phyloP scores from a whole-genome alignment of 2,329 filamentous ascomycete species.

The Sporothrix globosa region DNA sequence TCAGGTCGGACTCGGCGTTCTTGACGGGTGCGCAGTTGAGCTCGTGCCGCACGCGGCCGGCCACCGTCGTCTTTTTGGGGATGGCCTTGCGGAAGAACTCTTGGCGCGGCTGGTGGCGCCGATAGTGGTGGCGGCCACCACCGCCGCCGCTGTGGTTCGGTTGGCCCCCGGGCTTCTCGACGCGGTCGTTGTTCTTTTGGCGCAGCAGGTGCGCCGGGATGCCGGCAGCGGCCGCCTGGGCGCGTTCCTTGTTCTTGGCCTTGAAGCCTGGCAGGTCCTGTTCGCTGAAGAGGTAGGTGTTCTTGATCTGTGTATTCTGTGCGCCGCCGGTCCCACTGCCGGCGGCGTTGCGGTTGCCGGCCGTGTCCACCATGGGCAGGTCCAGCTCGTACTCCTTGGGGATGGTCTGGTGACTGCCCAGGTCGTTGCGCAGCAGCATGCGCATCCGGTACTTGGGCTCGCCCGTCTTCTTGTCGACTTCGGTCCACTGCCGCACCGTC shows the following conservation, averaged over 20 bases:
- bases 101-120: constrained; percentile 43
- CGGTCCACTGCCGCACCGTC: constrained; percentile 66
- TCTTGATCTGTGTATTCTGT: constrained; percentile 63
- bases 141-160: constrained; percentile 42
- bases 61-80: constrained; percentile 78
- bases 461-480: constrained; percentile 55
- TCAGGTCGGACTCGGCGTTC: constrained; percentile 68
- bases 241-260: constrained; percentile 58
- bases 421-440: constrained; percentile 69
- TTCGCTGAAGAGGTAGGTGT: constrained; percentile 91
- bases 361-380: constrained; percentile 57
- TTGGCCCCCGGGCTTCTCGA: constrained; percentile 44
- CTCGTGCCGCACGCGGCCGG: constrained; percentile 74
- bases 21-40: constrained; percentile 73
- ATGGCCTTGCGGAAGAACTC: constrained; percentile 71
- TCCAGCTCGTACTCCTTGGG: constrained; percentile 87
- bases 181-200: constrained; percentile 44
- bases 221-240: constrained; percentile 60
- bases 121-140: constrained; percentile 34
- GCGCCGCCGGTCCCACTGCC: constrained; percentile 5
- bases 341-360: constrained; percentile 8
- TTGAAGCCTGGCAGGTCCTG: constrained; percentile 84
- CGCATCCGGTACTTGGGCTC: constrained; percentile 55
- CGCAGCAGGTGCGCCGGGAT: constrained; percentile 62
- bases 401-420: constrained; percentile 70